These are phyloP conservation scores for Nemania sp. DNA, from an alignment of 2,329 filamentous ascomycete genomes.

Conservation along the genomic window DNA sequence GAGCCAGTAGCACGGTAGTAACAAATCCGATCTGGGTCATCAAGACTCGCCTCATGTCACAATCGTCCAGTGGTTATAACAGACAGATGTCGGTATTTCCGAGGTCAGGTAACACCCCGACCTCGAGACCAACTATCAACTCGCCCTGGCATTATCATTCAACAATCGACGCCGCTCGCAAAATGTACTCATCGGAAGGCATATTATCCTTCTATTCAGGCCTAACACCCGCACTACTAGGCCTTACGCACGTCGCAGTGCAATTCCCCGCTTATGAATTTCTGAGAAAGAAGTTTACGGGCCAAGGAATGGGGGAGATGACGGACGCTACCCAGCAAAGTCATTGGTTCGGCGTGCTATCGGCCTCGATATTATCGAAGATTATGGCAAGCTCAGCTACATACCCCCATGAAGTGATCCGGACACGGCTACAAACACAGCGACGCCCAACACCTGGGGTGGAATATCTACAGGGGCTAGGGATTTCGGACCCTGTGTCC, in stretches of 20 bases:
- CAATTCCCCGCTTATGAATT: slow-evolving; percentile 97
- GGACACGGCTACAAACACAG: slow-evolving; percentile 94
- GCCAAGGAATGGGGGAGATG: slow-evolving; percentile 84
- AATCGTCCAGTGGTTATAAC: slow-evolving; percentile 67
- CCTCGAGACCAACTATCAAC: slow-evolving; percentile 66
- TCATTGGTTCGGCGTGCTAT: slow-evolving; percentile 86
- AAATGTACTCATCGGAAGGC: slow-evolving; percentile 95
- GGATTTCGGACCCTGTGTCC: slow-evolving; percentile 57
- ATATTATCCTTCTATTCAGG: slow-evolving; percentile 94
- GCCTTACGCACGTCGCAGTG: slow-evolving; percentile 93
- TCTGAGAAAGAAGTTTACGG: slow-evolving; percentile 90
- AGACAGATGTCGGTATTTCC: slow-evolving; percentile 61
- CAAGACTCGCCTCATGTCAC: slow-evolving; percentile 98
- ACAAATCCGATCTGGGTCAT: slow-evolving; percentile 99
- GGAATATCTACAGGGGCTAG: slow-evolving; percentile 64
- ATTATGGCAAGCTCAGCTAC: slow-evolving; percentile 93
- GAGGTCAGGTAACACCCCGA: slow-evolving; percentile 65
- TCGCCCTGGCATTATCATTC: slow-evolving; percentile 92
- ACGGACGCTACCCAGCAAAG: slow-evolving; percentile 67
- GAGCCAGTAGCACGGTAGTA: slow-evolving; percentile 90
- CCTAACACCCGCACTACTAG: slow-evolving; percentile 89
- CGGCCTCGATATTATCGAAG: slow-evolving; percentile 93
- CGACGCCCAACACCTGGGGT: slow-evolving; percentile 74
- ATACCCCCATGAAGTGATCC: slow-evolving; percentile 96
- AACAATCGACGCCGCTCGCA: slow-evolving; percentile 90